These are phyloP conservation scores for Xanthoparmelia taractica DNA, from an alignment of 495 filamentous ascomycete genomes.

Conservation along the genomic window DNA sequence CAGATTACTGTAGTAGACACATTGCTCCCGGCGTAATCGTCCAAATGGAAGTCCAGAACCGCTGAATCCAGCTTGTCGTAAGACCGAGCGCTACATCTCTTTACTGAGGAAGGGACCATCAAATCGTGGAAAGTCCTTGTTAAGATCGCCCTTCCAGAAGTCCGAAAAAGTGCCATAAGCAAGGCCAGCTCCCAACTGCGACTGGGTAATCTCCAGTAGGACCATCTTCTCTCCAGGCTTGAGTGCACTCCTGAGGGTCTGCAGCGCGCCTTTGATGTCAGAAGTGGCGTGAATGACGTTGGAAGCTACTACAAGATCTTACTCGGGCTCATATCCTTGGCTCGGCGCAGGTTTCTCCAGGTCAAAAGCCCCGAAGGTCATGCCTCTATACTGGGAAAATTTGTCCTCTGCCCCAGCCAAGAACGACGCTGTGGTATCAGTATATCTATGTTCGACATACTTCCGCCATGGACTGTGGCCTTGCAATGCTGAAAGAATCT, in stretches of 20 bases:
- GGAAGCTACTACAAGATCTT: background rate
- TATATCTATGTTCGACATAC: constrained; percentile 9
- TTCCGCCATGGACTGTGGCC: background rate
- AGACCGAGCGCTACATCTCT: background rate
- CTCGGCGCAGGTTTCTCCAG: background rate
- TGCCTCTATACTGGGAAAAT: background rate
- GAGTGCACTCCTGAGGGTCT: background rate
- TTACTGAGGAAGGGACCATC: background rate
- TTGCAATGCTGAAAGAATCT: background rate
- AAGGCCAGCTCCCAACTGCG: too few relatives aligned
- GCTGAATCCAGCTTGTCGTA: background rate
- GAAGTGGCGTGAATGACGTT: background rate
- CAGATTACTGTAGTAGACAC: background rate
- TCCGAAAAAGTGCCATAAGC: background rate
- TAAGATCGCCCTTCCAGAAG: background rate
- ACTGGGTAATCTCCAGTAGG: background rate
- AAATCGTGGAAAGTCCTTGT: background rate
- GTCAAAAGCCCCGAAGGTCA: background rate
- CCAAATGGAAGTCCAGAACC: background rate
- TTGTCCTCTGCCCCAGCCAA: background rate
- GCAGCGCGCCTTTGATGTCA: background rate
- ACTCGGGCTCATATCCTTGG: background rate
- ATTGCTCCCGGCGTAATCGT: background rate
- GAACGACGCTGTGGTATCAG: constrained; percentile 17
- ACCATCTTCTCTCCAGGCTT: background rate